These are phyloP conservation scores for Fusarium oligoseptatum DNA, from an alignment of 2,329 filamentous ascomycete species.

Conservation along the genomic window DNA sequence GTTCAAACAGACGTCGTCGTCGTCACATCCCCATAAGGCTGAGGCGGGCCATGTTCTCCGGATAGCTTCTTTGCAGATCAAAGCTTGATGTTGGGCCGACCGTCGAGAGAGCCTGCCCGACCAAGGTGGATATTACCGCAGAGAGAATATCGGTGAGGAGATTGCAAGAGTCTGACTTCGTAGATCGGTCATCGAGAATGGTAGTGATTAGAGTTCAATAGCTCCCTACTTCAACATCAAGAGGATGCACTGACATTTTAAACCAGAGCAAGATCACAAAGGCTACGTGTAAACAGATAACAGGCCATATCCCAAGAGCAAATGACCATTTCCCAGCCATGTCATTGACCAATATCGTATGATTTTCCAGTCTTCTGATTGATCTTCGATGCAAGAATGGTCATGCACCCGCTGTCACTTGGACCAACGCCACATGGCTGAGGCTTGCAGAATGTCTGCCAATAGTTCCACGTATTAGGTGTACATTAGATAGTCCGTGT, in stretches of 20 bases:
- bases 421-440: neutral
- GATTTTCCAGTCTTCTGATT: slow-evolving; percentile 9
- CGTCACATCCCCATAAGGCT: neutral
- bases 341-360: neutral
- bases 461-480: neutral
- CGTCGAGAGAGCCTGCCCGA: too few relatives aligned
- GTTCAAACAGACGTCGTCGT: neutral
- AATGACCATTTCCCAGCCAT: neutral
- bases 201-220: slow-evolving; percentile 1
- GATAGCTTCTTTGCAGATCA: neutral
- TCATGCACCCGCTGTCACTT: slow-evolving; percentile 2
- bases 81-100: too few relatives aligned
- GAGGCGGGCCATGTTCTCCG: neutral
- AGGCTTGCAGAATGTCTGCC: neutral
- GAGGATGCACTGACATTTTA: slow-evolving; percentile 1
- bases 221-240: neutral
- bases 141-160: neutral
- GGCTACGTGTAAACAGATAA: neutral
- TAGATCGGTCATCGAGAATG: neutral
- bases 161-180: neutral
- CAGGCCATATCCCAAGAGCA: neutral
- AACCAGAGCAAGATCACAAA: neutral
- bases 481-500: neutral
- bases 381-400: neutral
- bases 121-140: neutral